Evolutionary conservation across 331 rosid genomes (phyloP).

Genomic region (Quercus lobata): DNA sequence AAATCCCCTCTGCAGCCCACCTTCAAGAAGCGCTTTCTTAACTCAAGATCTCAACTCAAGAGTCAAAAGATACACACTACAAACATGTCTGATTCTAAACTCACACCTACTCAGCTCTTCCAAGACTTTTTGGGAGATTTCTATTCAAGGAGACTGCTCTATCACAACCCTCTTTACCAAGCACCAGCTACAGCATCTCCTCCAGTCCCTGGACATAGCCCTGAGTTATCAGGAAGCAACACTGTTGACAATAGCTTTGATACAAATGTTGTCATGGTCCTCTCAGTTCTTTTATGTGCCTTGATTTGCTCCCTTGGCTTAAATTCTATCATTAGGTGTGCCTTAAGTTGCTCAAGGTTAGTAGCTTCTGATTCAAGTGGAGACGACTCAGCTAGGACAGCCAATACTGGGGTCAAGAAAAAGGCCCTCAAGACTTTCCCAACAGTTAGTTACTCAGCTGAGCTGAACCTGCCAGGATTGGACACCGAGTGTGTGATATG

Average conservation of each 20-base stretch:
- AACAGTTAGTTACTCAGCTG: conserved; percentile 42
- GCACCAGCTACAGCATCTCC: conserved; percentile 19
- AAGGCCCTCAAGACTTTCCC: conserved; percentile 80
- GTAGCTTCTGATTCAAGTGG: conserved; percentile 17
- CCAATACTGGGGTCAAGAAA: conserved; percentile 59
- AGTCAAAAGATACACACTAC: background rate
- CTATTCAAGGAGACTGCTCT: conserved; percentile 61
- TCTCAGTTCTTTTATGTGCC: conserved; percentile 83
- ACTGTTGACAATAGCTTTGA: conserved; percentile 50
- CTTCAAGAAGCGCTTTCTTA: conserved; percentile 11
- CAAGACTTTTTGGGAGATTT: conserved; percentile 36
- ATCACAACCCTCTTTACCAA: conserved; percentile 35
- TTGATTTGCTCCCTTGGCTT: conserved; percentile 74
- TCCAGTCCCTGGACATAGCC: conserved; percentile 20
- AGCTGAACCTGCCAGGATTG: conserved; percentile 45
- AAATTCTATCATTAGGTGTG: conserved; percentile 77
- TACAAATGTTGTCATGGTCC: conserved; percentile 85
- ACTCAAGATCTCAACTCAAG: background rate
- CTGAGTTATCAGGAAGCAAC: conserved; percentile 5
- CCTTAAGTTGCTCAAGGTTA: conserved; percentile 54
- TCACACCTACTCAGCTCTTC: conserved; percentile 30
- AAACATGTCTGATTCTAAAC: conserved; percentile 50
- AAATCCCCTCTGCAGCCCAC: conserved; percentile 9
- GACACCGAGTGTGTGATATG: conserved; percentile 83
- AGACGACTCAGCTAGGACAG: conserved; percentile 13